These are phyloP conservation scores for Pseudopyrenochaeta lycopersici DNA, from an alignment of 2,329 filamentous ascomycete species.

Conservation along the genomic window DNA sequence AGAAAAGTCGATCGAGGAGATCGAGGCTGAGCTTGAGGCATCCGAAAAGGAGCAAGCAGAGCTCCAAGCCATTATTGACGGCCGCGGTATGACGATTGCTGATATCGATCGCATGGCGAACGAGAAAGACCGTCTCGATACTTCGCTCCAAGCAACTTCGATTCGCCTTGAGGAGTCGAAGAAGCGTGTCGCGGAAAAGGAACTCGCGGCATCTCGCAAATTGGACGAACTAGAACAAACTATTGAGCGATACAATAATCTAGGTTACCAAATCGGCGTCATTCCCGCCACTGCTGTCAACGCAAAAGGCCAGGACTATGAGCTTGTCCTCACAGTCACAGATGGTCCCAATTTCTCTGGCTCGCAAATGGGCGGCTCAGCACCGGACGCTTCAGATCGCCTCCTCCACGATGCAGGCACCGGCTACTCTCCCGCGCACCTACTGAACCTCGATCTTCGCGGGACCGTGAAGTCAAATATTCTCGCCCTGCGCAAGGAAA, in stretches of 20 bases:
- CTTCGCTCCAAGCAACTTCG: conserved; percentile 79
- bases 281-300: conserved; percentile 87
- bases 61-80: conserved; percentile 87
- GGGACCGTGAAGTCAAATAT: conserved; percentile 83
- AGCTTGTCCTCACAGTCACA: conserved; percentile 83
- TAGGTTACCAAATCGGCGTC: conserved; percentile 91
- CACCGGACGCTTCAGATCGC: conserved; percentile 68
- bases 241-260: conserved; percentile 90
- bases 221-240: conserved; percentile 92
- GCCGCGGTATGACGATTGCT: conserved; percentile 93
- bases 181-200: conserved; percentile 82
- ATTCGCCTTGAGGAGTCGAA: conserved; percentile 85
- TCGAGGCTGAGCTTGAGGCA: conserved; percentile 85
- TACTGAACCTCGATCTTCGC: conserved; percentile 88
- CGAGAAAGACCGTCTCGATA: conserved; percentile 92
- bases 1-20: conserved; percentile 85
- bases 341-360: conserved; percentile 76
- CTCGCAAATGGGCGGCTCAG: conserved; percentile 58
- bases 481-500: conserved; percentile 81
- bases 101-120: conserved; percentile 99
- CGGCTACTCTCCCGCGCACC: conserved; percentile 88
- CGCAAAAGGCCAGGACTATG: conserved; percentile 84
- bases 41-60: conserved; percentile 78
- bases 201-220: conserved; percentile 83
- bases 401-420: conserved; percentile 82